Percentiles rank a stretch among this genome's conserved stretches.
Evolutionary conservation across 2,329 filamentous ascomycete genomes (phyloP).

Genomic region (Leptographium lundbergii): DNA sequence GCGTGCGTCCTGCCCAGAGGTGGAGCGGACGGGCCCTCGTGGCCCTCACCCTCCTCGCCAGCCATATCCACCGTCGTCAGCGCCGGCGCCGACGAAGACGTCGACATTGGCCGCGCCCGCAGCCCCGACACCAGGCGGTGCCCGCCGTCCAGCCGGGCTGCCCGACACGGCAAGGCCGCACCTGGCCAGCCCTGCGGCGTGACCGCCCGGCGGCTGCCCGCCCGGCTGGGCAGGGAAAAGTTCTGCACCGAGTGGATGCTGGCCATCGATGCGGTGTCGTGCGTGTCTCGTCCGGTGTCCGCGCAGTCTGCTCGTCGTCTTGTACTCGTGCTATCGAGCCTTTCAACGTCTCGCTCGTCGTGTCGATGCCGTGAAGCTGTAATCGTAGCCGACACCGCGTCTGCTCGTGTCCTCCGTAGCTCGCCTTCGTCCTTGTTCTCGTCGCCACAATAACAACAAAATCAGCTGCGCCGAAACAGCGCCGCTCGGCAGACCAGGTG

Average conservation of each 20-base stretch:
- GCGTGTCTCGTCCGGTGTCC: no score
- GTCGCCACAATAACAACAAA: not conserved
- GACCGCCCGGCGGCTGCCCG: not conserved
- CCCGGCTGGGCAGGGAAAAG: slow-evolving; percentile 8
- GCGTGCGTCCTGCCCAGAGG: no score
- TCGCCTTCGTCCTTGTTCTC: no score
- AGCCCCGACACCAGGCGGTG: no score
- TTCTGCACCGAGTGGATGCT: slow-evolving; percentile 7
- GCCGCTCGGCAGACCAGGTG: not conserved
- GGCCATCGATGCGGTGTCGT: not conserved
- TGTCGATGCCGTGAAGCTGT: no score
- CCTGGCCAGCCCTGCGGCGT: not conserved
- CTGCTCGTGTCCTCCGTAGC: no score
- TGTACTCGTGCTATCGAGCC: no score
- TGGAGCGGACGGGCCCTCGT: no score
- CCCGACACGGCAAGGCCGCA: no score
- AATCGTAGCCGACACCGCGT: no score
- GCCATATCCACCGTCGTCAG: not conserved
- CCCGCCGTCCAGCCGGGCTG: not conserved
- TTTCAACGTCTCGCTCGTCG: no score
- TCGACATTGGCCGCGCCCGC: slow-evolving; percentile 9
- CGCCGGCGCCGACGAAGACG: slow-evolving; percentile 9
- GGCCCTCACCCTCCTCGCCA: not conserved
- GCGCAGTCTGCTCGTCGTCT: no score
- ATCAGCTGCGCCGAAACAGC: not conserved